These are phyloP conservation scores for Colletotrichum destructivum DNA, from an alignment of 2,329 filamentous ascomycete genomes.

Conservation along the genomic window DNA sequence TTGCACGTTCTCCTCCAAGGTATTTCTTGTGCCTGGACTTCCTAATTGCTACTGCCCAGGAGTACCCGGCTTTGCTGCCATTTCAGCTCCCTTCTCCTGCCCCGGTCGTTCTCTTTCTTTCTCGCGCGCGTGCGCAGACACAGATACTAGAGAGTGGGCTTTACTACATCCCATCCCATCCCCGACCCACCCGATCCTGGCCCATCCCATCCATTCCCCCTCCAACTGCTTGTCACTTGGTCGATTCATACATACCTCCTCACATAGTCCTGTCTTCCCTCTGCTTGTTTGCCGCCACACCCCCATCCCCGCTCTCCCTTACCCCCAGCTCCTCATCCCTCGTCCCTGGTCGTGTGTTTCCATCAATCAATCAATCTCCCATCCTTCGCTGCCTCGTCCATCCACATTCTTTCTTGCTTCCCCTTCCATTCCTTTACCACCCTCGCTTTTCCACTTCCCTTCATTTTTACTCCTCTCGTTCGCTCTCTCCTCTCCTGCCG, in stretches of 20 bases:
- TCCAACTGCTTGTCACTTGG: neutral
- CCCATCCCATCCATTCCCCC: conserved; percentile 34
- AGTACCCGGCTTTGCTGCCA: conserved; percentile 31
- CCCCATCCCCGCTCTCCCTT: conserved; percentile 25
- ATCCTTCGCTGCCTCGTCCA: conserved; percentile 41
- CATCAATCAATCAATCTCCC: conserved; percentile 45
- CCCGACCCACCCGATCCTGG: conserved; percentile 9
- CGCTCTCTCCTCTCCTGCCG: conserved; percentile 36
- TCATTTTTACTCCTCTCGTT: conserved; percentile 40
- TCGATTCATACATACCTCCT: neutral
- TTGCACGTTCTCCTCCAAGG: neutral
- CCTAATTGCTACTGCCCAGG: conserved; percentile 30
- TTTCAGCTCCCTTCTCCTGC: conserved; percentile 23
- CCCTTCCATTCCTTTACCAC: conserved; percentile 44
- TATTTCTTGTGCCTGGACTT: conserved; percentile 27
- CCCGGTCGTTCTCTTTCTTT: neutral
- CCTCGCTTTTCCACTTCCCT: conserved; percentile 41
- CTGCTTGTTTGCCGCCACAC: conserved; percentile 23
- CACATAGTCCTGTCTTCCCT: conserved; percentile 5
- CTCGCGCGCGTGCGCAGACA: too few species aligned
- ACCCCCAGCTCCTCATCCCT: conserved; percentile 33
- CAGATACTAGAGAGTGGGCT: neutral
- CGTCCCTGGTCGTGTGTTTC: conserved; percentile 44
- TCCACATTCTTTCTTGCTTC: conserved; percentile 44
- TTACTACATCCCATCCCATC: conserved; percentile 27